Conservation (phyloP, 257 asterid species). For the Cinchona pubescens region DNA sequence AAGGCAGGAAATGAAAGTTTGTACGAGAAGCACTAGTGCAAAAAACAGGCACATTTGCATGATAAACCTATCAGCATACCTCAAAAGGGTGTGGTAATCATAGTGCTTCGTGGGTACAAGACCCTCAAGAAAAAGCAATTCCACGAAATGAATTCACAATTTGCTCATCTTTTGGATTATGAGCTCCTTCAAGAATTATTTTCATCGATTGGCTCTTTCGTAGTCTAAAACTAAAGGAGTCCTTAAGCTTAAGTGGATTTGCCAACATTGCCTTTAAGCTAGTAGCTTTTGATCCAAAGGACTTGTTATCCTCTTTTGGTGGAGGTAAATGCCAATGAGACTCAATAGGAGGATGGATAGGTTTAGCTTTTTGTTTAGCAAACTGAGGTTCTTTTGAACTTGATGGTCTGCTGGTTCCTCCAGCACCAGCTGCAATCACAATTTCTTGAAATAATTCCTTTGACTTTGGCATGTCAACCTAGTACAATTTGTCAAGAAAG, state of each 20-base stretch:
- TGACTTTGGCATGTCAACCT: conserved; percentile 49
- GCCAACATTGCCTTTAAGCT: conserved; percentile 37
- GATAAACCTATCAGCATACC: conserved; percentile 29
- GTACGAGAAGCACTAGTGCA: not conserved
- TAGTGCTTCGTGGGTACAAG: conserved; percentile 33
- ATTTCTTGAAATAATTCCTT: conserved; percentile 43
- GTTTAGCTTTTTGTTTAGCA: conserved; percentile 24
- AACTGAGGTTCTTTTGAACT: conserved; percentile 19
- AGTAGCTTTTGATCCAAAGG: conserved; percentile 1
- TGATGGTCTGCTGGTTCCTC: conserved; percentile 22
- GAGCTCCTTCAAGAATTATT: conserved; percentile 45
- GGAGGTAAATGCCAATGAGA: conserved; percentile 46
- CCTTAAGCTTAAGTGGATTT: conserved; percentile 24
- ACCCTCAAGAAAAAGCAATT: conserved; percentile 49
- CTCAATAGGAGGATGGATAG: conserved; percentile 51
- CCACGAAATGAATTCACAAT: conserved; percentile 51
- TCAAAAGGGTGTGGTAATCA: conserved; percentile 66
- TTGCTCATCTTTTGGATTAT: conserved; percentile 48
- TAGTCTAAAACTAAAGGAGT: conserved; percentile 26
- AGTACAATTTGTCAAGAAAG: conserved; percentile 12
- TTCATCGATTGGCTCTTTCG: conserved; percentile 34
- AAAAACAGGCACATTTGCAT: not conserved
- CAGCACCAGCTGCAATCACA: conserved; percentile 27
- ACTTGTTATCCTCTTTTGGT: conserved; percentile 15
- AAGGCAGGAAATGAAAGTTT: too few relatives aligned